Evolutionary conservation across 495 filamentous ascomycete species (phyloP), one percentile per base, ranked within the genome.

Genomic region (Acidomyces sp.): DNA sequence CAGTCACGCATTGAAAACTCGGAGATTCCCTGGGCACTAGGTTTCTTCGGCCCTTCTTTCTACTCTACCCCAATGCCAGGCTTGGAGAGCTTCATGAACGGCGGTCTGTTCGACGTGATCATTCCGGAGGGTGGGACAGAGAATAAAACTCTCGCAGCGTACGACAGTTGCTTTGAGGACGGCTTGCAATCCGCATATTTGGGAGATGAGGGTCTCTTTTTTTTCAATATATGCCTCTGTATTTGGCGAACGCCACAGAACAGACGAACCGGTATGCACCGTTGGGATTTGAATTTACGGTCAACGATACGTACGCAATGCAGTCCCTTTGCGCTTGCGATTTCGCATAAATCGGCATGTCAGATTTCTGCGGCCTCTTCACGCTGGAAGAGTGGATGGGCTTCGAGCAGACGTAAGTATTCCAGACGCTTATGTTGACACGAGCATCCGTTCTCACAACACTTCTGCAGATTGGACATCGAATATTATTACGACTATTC

Each of bases 1-100:
- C 68, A 72, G 40, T 59, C 62, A 7, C 55, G 69, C 1, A 71
- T 71, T 26, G 31, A 67, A 23, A 66, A 72, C 45, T 69, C 64
- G 49, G 59, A 58, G 36, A 62, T 65, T 31, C 58, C 51, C 34
- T 63, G 59, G 61, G 56, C 58, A 1, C 48, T 65, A 1, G 62
- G 62, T 6, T 65, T 65, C 49, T 65, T 65, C 29, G 61, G 59
- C 6, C 43, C 55, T 7, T 60, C 51, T 23, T 61, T 58, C 41
- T 29, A 55, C 15, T 32, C 39, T 6, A 41, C 44, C 17, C 51
- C 58, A 4, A 42, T 55, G 17, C 52, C 57, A 25, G 46, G 39
- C 7, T 35, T 62, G 13, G 34, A 36, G 6, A 54, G 52, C 40
- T 51, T 51, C 13, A 33, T 16, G 41, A 50, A 62, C 55, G 16